Conservation (phyloP, 2,329 filamentous ascomycete species). For the Arthrobotrys sphaeroides region DNA sequence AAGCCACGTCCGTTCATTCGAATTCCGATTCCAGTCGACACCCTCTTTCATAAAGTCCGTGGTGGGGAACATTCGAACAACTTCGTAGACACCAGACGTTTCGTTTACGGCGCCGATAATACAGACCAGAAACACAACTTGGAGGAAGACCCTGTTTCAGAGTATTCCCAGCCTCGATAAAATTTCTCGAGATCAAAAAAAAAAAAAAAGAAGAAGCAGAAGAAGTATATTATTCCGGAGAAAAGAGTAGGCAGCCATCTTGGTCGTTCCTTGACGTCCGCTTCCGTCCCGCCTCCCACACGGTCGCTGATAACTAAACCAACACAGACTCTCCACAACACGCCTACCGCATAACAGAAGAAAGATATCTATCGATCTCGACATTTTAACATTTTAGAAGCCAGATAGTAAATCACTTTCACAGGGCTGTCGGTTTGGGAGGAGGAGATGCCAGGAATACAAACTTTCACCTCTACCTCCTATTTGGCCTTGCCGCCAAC, state of each 20-base stretch:
- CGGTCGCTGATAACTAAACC: conserved; percentile 34
- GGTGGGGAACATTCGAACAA: background rate
- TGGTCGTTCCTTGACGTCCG: conserved; percentile 1
- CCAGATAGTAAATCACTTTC: no score
- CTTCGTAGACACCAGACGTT: conserved; percentile 4
- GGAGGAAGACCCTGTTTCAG: conserved; percentile 27
- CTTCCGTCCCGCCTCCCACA: conserved; percentile 19
- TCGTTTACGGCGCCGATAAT: conserved; percentile 20
- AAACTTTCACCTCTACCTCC: conserved; percentile 49
- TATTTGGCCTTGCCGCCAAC: conserved; percentile 45
- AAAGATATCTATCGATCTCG: background rate
- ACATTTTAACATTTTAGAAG: background rate
- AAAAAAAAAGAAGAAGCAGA: no score
- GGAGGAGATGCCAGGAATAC: conserved; percentile 51
- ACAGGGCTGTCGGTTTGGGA: conserved; percentile 6
- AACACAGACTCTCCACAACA: conserved; percentile 25
- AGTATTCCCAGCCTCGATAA: background rate
- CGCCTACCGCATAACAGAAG: conserved; percentile 14
- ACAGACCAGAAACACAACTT: background rate
- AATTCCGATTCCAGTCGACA: conserved; percentile 17
- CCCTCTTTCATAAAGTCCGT: conserved; percentile 18
- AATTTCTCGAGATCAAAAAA: background rate
- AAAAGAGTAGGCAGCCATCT: conserved; percentile 28
- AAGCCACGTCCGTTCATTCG: conserved; percentile 15
- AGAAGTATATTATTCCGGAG: conserved; percentile 4